Evolutionary conservation across 768 basidiomycete genomes (phyloP).

Genomic region (Coprinopsis marcescibilis): DNA sequence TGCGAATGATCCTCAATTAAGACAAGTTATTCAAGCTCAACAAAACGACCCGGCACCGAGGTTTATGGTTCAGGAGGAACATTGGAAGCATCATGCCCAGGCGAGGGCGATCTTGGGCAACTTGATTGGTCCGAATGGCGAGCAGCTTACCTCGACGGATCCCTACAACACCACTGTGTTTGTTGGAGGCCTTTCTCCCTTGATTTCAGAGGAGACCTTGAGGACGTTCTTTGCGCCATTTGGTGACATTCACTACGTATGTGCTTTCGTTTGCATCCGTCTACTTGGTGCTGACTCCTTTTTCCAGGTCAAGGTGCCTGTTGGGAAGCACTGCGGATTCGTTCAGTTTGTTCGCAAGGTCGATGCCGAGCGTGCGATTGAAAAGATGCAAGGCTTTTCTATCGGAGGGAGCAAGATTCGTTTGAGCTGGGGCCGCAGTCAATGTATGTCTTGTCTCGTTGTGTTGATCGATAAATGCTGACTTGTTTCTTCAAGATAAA

Average conservation of each 20-base stretch:
- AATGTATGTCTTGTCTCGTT: constrained; percentile 50
- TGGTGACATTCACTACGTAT: constrained; percentile 87
- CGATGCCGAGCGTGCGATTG: constrained; percentile 89
- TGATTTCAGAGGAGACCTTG: constrained; percentile 88
- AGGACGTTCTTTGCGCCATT: constrained; percentile 90
- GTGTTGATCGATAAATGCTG: constrained; percentile 4
- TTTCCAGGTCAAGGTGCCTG: constrained; percentile 86
- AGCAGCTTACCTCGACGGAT: constrained; percentile 82
- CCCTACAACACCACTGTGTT: constrained; percentile 98
- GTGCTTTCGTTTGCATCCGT: constrained; percentile 20
- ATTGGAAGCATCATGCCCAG: constrained; percentile 82
- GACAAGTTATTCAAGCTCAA: constrained; percentile 26
- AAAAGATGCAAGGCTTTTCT: constrained; percentile 96
- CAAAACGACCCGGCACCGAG: constrained; percentile 37
- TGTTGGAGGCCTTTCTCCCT: constrained; percentile 82
- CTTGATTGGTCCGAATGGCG: constrained; percentile 80
- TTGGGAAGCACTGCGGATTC: constrained; percentile 93
- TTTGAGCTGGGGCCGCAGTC: constrained; percentile 89
- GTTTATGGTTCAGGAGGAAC: constrained; percentile 64
- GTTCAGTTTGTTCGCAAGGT: constrained; percentile 91
- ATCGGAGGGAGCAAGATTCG: constrained; percentile 89
- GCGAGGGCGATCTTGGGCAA: constrained; percentile 79
- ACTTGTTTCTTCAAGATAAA: constrained; percentile 51
- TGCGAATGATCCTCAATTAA: constrained; percentile 34
- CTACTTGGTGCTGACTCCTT: constrained; percentile 11